Base-by-base conservation (phyloP, 2,329 filamentous ascomycete genomes). In the Dendryphion nanum region DNA sequence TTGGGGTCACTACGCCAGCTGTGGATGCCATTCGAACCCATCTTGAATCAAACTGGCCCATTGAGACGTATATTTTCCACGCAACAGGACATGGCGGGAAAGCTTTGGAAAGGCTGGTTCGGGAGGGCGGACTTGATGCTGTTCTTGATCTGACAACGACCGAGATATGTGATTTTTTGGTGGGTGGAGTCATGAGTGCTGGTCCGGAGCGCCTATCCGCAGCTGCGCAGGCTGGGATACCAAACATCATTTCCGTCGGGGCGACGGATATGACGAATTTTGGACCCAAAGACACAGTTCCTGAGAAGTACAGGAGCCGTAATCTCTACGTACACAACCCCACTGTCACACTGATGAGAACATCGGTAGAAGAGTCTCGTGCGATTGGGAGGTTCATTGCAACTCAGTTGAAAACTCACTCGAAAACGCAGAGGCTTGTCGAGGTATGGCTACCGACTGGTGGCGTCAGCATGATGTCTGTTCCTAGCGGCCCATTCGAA, bases 91-190 rank as follows among this genome's bases (percentile, higher is more conserved):
- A 81, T 12, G 84, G 84, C 1, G 83, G 84, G 2, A 73, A 73
- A 35, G 80, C 83, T 0, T 83, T 87, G 83, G 84, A 87, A 55
- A 69, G 79, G 1, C 67, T 87, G 3, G 64, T 85, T 1, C 53
- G 57, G 0, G 77, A 82, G 48, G 71, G 70, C 0, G 64, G 68
- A n/a, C 66, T 88, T 2, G 80, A 85, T 50, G 83, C 78, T 1
- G 74, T 86, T 0, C 64, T 86, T 3, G 84, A 88, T 52, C 62
- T 87, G n/a, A 87, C 84, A 0, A 86, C 83, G 0, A 85, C 29
- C 10, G 29, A 30, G 29, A 30, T 30, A 14, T 30, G 29, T 4
- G 29, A 30, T 30, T 15, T 79, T 32, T 45, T 85, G 1, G 75
- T 77, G 13, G 83, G 81, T 0, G 83, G 83, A 0, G 82, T 0